Conservation (phyloP, 305 asterid genomes). For the Fraxinus velutina region DNA sequence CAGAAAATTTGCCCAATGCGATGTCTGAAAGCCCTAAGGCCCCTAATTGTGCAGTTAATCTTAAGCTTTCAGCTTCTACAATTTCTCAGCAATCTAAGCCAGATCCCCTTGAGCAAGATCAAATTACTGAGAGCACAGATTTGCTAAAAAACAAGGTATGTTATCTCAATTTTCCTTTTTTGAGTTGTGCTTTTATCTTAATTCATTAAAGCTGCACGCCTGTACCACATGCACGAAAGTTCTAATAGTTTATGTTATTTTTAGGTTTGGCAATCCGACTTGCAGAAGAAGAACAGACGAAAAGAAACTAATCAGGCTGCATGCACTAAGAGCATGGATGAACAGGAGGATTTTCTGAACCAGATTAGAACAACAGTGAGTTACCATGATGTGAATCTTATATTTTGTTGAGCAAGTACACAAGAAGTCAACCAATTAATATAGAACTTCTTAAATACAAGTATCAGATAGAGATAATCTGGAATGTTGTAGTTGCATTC, state of each 20-base stretch:
- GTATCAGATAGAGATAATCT: neutral
- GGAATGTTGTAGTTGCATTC: slow-evolving; percentile 12
- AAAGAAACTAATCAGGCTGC: slow-evolving; percentile 33
- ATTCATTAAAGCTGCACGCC: neutral
- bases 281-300: slow-evolving; percentile 34
- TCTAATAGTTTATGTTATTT: slow-evolving; percentile 16
- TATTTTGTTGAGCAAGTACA: neutral
- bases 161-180: neutral
- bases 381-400: slow-evolving; percentile 12
- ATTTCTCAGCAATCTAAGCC: slow-evolving; percentile 72
- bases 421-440: neutral
- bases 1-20: slow-evolving; percentile 27
- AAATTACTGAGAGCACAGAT: slow-evolving; percentile 30
- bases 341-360: slow-evolving; percentile 71
- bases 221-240: neutral
- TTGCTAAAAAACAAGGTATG: slow-evolving; percentile 57
- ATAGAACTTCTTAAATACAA: neutral
- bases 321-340: slow-evolving; percentile 39
- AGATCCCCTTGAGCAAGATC: slow-evolving; percentile 57
- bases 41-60: slow-evolving; percentile 35
- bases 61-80: slow-evolving; percentile 39
- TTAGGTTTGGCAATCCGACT: slow-evolving; percentile 41
- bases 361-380: slow-evolving; percentile 88
- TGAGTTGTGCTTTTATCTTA: neutral
- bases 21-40: slow-evolving; percentile 31